Conservation (phyloP, 2,329 filamentous ascomycete genomes). For the Apiospora malaysiana region DNA sequence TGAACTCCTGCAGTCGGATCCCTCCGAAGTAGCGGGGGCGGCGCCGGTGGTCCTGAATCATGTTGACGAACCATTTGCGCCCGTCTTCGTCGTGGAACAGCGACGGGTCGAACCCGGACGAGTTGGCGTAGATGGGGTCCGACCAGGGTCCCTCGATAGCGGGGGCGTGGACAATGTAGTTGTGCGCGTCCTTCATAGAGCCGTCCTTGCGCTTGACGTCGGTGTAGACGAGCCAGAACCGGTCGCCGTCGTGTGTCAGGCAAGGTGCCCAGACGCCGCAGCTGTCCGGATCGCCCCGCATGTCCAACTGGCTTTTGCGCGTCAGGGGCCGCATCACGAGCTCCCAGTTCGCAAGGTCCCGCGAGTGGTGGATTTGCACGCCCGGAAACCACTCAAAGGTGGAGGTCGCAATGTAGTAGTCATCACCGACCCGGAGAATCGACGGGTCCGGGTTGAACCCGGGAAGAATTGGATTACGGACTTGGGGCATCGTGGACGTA, state of each 20-base stretch:
- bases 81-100: slow-evolving; percentile 64
- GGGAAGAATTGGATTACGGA: slow-evolving; percentile 61
- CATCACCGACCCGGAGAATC: slow-evolving; percentile 55
- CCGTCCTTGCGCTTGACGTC: slow-evolving; percentile 72
- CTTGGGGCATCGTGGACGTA: slow-evolving; percentile 47
- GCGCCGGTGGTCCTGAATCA: slow-evolving; percentile 60
- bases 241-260: slow-evolving; percentile 63
- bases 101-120: slow-evolving; percentile 67
- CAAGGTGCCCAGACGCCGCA: slow-evolving; percentile 71
- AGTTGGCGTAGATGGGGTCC: slow-evolving; percentile 64
- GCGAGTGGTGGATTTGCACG: slow-evolving; percentile 61
- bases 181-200: slow-evolving; percentile 68
- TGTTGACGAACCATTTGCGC: slow-evolving; percentile 62
- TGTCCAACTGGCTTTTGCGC: slow-evolving; percentile 58
- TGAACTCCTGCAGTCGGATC: slow-evolving; percentile 64
- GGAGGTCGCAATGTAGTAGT: slow-evolving; percentile 62
- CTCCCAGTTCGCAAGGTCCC: slow-evolving; percentile 59
- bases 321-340: slow-evolving; percentile 53
- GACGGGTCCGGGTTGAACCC: slow-evolving; percentile 64
- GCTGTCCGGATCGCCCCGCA: slow-evolving; percentile 65
- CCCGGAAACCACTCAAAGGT: slow-evolving; percentile 63
- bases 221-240: slow-evolving; percentile 69
- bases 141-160: slow-evolving; percentile 66
- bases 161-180: slow-evolving; percentile 64
- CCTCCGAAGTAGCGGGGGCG: slow-evolving; percentile 58